Evolutionary conservation across 2,329 filamentous ascomycete genomes (phyloP).

Genomic region (Fusarium mangiferae): DNA sequence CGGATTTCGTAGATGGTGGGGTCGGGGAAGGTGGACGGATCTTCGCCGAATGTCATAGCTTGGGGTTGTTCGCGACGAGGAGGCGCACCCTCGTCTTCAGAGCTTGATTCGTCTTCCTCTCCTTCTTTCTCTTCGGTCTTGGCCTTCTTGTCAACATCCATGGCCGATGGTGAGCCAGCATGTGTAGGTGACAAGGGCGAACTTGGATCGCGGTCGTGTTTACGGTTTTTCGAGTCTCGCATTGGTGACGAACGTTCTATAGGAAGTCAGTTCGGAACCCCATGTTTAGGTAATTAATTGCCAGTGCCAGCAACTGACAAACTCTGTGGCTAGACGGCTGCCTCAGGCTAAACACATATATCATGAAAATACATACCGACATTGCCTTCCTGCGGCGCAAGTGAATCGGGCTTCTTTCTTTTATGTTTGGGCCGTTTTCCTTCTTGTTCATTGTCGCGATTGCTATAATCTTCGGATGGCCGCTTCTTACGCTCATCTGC

Average conservation of each 20-base stretch:
- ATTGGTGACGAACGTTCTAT: conserved; percentile 65
- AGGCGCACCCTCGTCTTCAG: conserved; percentile 69
- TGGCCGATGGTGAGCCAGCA: conserved; percentile 61
- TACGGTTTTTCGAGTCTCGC: conserved; percentile 62
- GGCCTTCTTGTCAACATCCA: conserved; percentile 68
- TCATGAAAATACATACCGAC: conserved; percentile 42
- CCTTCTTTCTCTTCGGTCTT: conserved; percentile 47
- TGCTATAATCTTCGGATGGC: conserved; percentile 64
- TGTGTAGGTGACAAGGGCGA: conserved; percentile 69
- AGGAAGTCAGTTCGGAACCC: conserved; percentile 21
- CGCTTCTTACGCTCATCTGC: conserved; percentile 72
- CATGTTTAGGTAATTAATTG: not conserved
- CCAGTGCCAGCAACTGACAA: conserved; percentile 17
- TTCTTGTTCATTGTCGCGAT: conserved; percentile 61
- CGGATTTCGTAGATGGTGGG: conserved; percentile 95
- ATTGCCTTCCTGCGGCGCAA: conserved; percentile 60
- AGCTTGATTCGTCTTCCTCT: conserved; percentile 58
- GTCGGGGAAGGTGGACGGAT: conserved; percentile 90
- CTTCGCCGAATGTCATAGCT: conserved; percentile 89
- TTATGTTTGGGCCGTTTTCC: conserved; percentile 74
- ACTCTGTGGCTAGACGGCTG: not conserved
- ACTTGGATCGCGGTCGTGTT: conserved; percentile 63
- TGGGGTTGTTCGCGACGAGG: conserved; percentile 75
- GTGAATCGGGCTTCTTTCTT: conserved; percentile 77
- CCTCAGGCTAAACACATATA: not conserved